These are phyloP conservation scores for Podaxis pistillaris DNA, from an alignment of 768 basidiomycete species.

Conservation along the genomic window DNA sequence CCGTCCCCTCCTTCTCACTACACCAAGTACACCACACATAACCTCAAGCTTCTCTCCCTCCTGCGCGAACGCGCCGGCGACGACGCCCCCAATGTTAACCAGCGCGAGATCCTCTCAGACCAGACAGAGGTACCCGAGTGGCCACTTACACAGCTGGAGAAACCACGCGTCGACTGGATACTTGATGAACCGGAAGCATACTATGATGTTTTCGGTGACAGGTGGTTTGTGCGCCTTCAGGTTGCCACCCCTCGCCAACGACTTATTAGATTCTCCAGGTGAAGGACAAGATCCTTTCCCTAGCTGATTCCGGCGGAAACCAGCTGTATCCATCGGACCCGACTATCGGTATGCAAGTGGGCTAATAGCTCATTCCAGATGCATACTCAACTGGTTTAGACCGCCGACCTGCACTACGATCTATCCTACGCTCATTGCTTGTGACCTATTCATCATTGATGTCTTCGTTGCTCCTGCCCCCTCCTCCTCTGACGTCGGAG, in stretches of 20 bases:
- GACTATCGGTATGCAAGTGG: slow-evolving; percentile 48
- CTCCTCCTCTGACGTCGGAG: slow-evolving; percentile 44
- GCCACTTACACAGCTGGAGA: slow-evolving; percentile 74
- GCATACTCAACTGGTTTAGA: slow-evolving; percentile 42
- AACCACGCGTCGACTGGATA: slow-evolving; percentile 90
- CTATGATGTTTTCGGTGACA: slow-evolving; percentile 84
- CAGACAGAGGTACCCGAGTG: slow-evolving; percentile 76
- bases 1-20: slow-evolving; percentile 89
- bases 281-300: slow-evolving; percentile 77
- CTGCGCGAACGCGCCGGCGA: slow-evolving; percentile 55
- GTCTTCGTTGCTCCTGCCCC: slow-evolving; percentile 64
- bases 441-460: slow-evolving; percentile 78
- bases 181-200: slow-evolving; percentile 71
- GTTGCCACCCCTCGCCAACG: slow-evolving; percentile 14
- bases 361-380: background rate
- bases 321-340: slow-evolving; percentile 81
- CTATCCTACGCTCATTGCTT: slow-evolving; percentile 73
- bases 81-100: slow-evolving; percentile 38
- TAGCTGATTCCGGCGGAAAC: slow-evolving; percentile 77
- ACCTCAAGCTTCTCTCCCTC: slow-evolving; percentile 64
- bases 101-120: slow-evolving; percentile 65
- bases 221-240: slow-evolving; percentile 72
- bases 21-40: slow-evolving; percentile 70
- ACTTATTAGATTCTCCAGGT: slow-evolving; percentile 43
- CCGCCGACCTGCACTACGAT: slow-evolving; percentile 70